Evolutionary conservation across 148 eudicot genomes (phyloP).

Genomic region (Rhododendron simsii): DNA sequence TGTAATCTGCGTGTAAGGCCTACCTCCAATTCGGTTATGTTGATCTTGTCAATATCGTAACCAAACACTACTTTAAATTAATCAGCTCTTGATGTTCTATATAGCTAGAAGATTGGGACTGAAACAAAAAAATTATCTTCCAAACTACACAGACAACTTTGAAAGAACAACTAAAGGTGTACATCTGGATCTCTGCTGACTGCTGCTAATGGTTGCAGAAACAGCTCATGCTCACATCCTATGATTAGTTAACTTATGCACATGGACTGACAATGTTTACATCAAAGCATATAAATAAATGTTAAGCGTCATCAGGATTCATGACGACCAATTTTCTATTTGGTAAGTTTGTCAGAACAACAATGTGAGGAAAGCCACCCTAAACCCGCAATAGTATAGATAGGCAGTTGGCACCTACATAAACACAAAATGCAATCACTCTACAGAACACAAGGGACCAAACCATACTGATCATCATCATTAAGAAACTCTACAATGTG

Average conservation of each 20-base stretch:
- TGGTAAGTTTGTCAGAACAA: not conserved
- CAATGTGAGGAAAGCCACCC: not conserved
- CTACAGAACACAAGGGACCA: not conserved
- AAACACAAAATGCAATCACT: not conserved
- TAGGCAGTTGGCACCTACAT: not conserved
- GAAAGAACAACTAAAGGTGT: not conserved
- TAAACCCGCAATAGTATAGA: no score
- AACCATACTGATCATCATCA: not conserved
- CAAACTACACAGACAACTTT: not conserved
- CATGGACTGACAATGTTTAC: not conserved
- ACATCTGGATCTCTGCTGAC: slow-evolving; percentile 2
- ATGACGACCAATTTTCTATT: not conserved
- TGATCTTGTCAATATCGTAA: not conserved
- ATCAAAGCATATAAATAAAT: not conserved
- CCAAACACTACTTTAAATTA: not conserved
- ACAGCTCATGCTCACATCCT: not conserved
- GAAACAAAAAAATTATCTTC: not conserved
- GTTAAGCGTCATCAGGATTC: not conserved
- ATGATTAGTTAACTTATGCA: not conserved
- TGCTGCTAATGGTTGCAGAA: not conserved
- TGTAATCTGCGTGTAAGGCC: not conserved
- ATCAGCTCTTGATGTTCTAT: not conserved
- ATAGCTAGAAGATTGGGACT: not conserved
- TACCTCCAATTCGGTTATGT: not conserved
- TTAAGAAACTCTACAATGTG: not conserved